phyloP scores from a whole-genome alignment of 2,329 filamentous ascomycete genomes.

The Sclerotinia sclerotiorum region DNA sequence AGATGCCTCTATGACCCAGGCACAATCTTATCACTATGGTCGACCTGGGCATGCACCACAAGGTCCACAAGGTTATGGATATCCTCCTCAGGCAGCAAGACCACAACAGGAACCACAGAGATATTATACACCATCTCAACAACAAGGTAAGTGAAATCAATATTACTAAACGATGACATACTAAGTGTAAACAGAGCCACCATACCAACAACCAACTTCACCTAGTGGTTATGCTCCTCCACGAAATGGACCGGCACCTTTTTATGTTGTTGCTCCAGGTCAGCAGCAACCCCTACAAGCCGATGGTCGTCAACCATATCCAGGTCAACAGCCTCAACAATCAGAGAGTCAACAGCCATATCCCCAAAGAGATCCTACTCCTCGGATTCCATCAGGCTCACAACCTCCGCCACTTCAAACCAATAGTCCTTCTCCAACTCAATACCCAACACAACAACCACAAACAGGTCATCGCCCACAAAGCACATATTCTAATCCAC shows the following conservation, averaged over 20 bases:
- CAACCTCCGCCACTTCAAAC: constrained; percentile 53
- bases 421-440: constrained; percentile 49
- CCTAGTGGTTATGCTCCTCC: constrained; percentile 58
- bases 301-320: constrained; percentile 47
- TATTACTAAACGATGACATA: neutral
- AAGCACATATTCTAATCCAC: constrained; percentile 69
- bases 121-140: constrained; percentile 65
- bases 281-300: constrained; percentile 41
- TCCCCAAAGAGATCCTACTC: constrained; percentile 53
- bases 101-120: constrained; percentile 61
- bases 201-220: constrained; percentile 51
- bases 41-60: constrained; percentile 37
- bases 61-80: constrained; percentile 40
- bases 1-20: constrained; percentile 94
- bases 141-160: constrained; percentile 34
- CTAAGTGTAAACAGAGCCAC: constrained; percentile 37
- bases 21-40: constrained; percentile 77
- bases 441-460: constrained; percentile 50
- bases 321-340: constrained; percentile 43
- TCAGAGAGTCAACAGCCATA: constrained; percentile 47
- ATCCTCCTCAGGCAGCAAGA: constrained; percentile 41
- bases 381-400: constrained; percentile 48
- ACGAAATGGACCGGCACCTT: constrained; percentile 56
- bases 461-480: constrained; percentile 56
- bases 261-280: constrained; percentile 57